Evolutionary conservation across 495 filamentous ascomycete genomes (phyloP).

Genomic region (Tuber magnatum): DNA sequence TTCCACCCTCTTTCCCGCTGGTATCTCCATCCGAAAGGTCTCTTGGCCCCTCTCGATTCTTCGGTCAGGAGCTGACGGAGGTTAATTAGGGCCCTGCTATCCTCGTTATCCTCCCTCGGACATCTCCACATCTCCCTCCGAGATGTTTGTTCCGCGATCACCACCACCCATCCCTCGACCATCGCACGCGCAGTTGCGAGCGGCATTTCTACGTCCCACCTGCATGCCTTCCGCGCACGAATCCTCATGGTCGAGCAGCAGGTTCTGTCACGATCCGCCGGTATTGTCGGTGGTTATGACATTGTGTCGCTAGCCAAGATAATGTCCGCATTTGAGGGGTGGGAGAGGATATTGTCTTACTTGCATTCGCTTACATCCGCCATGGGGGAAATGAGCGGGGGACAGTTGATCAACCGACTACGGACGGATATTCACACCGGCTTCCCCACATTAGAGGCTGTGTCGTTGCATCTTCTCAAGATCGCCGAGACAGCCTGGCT

Average conservation of each 20-base stretch:
- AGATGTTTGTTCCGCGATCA: constrained; percentile 55
- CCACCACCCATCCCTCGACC: constrained; percentile 61
- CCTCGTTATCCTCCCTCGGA: constrained; percentile 65
- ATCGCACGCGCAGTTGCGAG: constrained; percentile 85
- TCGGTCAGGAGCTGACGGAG: not conserved
- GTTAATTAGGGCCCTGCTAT: constrained; percentile 63
- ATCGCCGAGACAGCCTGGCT: constrained; percentile 87
- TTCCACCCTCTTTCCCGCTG: constrained; percentile 33
- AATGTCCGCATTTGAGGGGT: constrained; percentile 72
- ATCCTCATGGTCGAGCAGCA: constrained; percentile 74
- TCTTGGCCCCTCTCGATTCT: constrained; percentile 43
- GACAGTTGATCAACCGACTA: constrained; percentile 67
- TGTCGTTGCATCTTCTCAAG: constrained; percentile 59
- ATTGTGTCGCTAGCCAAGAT: constrained; percentile 85
- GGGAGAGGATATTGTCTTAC: constrained; percentile 80
- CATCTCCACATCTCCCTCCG: constrained; percentile 65
- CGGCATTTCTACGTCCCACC: constrained; percentile 63
- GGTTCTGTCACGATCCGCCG: constrained; percentile 54
- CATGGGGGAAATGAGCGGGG: constrained; percentile 49
- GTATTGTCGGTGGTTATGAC: constrained; percentile 76
- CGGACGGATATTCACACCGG: constrained; percentile 74
- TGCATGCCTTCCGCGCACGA: constrained; percentile 70
- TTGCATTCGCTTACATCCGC: constrained; percentile 56
- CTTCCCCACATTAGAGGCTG: constrained; percentile 72
- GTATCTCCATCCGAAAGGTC: constrained; percentile 40